A percentile compares a stretch with the other conserved stretches of the same genome.
These are phyloP conservation scores for Lichtheimia ramosa DNA, from an alignment of 371 early-diverging fungal species.

Conservation along the genomic window DNA sequence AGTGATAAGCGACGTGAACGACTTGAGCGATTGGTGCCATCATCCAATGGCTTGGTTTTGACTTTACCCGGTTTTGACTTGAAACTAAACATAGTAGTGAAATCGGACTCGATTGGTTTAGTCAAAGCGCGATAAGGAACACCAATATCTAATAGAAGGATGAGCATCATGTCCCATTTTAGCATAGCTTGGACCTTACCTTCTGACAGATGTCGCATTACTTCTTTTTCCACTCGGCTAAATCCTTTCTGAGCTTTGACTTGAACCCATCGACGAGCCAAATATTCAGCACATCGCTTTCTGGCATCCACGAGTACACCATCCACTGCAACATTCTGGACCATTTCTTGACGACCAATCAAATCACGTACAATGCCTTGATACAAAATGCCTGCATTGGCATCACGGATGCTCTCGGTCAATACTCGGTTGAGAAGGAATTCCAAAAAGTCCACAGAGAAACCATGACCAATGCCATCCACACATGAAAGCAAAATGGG, in stretches of 20 bases:
- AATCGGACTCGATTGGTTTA: constrained; percentile 31
- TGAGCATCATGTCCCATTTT: neutral
- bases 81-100: constrained; percentile 28
- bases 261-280: constrained; percentile 24
- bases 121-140: constrained; percentile 37
- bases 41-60: constrained; percentile 2
- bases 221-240: constrained; percentile 30
- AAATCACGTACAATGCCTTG: constrained; percentile 49
- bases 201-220: constrained; percentile 34
- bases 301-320: constrained; percentile 36
- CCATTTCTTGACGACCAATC: constrained; percentile 45
- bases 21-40: neutral
- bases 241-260: constrained; percentile 41
- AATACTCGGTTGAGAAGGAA: constrained; percentile 39
- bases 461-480: constrained; percentile 44
- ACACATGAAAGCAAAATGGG: constrained; percentile 49
- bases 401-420: constrained; percentile 33
- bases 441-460: constrained; percentile 49
- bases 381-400: constrained; percentile 44
- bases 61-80: constrained; percentile 13
- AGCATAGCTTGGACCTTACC: constrained; percentile 16
- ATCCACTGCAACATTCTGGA: constrained; percentile 41
- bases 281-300: constrained; percentile 30
- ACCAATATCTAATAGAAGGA: constrained; percentile 20
- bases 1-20: constrained; percentile 20